These are phyloP conservation scores for Lipomyces yamadae DNA, from an alignment of 805 yeast genomes.

Conservation along the genomic window DNA sequence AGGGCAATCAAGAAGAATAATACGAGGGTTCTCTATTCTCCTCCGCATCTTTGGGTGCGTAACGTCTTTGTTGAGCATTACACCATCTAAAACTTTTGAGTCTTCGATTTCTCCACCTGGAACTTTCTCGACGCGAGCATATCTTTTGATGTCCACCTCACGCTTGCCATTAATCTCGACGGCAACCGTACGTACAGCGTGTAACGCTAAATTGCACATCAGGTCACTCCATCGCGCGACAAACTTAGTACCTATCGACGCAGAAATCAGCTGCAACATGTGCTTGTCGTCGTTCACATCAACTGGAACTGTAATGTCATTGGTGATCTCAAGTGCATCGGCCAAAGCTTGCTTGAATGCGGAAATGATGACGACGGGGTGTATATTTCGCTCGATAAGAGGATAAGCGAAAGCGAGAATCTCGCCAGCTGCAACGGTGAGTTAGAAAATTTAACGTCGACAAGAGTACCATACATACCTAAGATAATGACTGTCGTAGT, in stretches of 20 bases:
- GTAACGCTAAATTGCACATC: slow-evolving; percentile 87
- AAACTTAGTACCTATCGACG: slow-evolving; percentile 96
- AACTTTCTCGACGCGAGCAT: slow-evolving; percentile 90
- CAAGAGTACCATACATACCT: slow-evolving; percentile 20
- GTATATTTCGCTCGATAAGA: slow-evolving; percentile 87
- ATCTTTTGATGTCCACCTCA: slow-evolving; percentile 92
- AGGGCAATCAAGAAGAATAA: slow-evolving; percentile 91
- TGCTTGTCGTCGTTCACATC: slow-evolving; percentile 84
- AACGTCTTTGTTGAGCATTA: slow-evolving; percentile 91
- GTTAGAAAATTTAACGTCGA: not conserved
- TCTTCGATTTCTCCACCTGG: slow-evolving; percentile 98
- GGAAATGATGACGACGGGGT: slow-evolving; percentile 93
- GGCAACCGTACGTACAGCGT: slow-evolving; percentile 84
- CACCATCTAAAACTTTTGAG: slow-evolving; percentile 85
- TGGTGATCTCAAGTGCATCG: slow-evolving; percentile 88
- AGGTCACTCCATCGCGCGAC: slow-evolving; percentile 86
- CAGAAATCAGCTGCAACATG: slow-evolving; percentile 81
- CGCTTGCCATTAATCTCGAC: slow-evolving; percentile 57
- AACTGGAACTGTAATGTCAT: slow-evolving; percentile 79
- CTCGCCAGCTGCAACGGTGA: slow-evolving; percentile 73
- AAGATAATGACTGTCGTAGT: slow-evolving; percentile 95
- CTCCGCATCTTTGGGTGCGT: slow-evolving; percentile 99
- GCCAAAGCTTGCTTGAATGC: slow-evolving; percentile 88
- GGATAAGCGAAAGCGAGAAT: slow-evolving; percentile 94
- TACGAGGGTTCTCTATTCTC: slow-evolving; percentile 82